These are phyloP conservation scores for Ophiostoma piceae DNA, from an alignment of 2,329 filamentous ascomycete species.

Conservation along the genomic window DNA sequence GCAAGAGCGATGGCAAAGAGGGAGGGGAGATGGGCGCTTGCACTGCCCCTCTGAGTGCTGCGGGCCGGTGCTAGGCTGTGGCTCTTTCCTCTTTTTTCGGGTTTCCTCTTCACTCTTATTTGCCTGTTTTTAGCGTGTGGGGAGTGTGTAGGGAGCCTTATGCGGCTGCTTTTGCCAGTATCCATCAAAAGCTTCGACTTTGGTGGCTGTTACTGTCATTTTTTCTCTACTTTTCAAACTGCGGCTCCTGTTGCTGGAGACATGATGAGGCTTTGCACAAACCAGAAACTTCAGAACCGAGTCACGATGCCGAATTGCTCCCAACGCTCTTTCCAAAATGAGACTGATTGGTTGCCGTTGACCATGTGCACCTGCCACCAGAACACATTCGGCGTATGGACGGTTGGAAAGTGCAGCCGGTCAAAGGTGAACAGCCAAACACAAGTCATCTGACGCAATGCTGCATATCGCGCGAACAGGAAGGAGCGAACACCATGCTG, in stretches of 20 bases:
- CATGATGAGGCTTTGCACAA: background rate
- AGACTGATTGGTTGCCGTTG: background rate
- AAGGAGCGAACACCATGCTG: slow-evolving; percentile 9
- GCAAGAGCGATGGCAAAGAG: slow-evolving; percentile 11
- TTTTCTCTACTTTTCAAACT: background rate
- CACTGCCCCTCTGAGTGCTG: slow-evolving; percentile 20
- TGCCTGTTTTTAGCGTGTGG: background rate
- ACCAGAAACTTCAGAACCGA: background rate
- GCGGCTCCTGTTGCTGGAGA: background rate
- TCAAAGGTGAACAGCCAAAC: background rate
- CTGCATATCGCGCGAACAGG: slow-evolving; percentile 16
- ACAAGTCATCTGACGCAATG: slow-evolving; percentile 19
- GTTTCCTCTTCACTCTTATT: background rate
- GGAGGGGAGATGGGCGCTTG: slow-evolving; percentile 7
- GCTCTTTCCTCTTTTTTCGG: background rate
- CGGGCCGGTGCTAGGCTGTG: slow-evolving; percentile 20
- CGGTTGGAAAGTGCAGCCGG: background rate
- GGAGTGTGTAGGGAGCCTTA: background rate
- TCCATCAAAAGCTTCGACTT: background rate
- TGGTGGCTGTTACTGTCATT: background rate
- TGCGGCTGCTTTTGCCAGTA: background rate
- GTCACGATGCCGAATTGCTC: background rate
- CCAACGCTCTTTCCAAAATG: background rate
- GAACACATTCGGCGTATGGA: background rate
- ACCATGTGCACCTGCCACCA: background rate